Evolutionary conservation across 495 filamentous ascomycete genomes (phyloP).

Genomic region (Penicillium psychrofluorescens): DNA sequence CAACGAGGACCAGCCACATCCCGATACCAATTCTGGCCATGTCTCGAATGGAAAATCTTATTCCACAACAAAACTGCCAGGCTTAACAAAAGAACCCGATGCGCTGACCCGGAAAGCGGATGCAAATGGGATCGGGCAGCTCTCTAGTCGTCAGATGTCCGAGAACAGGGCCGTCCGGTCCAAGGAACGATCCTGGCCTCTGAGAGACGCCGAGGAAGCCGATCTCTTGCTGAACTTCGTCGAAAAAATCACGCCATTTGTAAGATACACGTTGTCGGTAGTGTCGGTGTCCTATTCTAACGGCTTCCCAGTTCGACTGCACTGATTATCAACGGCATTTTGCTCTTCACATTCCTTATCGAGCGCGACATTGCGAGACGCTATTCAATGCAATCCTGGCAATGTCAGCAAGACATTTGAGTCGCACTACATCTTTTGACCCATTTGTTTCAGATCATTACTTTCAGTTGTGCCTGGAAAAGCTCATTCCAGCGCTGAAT

Average conservation of each 20-base stretch:
- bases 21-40: background rate
- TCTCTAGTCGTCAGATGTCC: background rate
- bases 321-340: conserved; percentile 51
- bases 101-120: background rate
- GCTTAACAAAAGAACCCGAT: background rate
- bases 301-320: conserved; percentile 43
- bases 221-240: conserved; percentile 16
- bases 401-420: conserved; percentile 48
- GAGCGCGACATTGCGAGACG: conserved; percentile 41
- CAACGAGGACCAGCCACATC: background rate
- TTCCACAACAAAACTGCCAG: background rate
- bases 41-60: background rate
- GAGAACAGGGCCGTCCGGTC: background rate
- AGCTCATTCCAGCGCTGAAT: conserved; percentile 42
- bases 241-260: conserved; percentile 15
- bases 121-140: background rate
- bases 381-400: conserved; percentile 54
- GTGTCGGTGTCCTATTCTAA: background rate
- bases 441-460: conserved; percentile 40
- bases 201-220: conserved; percentile 16
- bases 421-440: conserved; percentile 38
- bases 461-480: conserved; percentile 41
- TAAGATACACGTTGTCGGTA: conserved; percentile 1
- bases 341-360: conserved; percentile 42
- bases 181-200: conserved; percentile 9